Base-by-base conservation (phyloP, 306 rosid genomes). In the Begonia masoniana region DNA sequence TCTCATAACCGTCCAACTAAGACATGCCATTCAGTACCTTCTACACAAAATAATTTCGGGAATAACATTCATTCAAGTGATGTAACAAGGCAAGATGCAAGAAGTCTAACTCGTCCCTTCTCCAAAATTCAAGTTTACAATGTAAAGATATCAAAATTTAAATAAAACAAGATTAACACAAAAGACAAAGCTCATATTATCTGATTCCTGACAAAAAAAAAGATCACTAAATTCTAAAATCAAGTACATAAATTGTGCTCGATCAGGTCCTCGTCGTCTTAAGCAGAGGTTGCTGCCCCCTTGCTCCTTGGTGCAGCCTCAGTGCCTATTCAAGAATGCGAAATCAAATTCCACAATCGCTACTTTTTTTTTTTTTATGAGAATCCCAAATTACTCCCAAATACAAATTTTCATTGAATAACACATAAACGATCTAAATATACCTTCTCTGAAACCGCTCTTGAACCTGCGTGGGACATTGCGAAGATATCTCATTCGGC, bases 361-460 rank as follows among this genome's bases (percentile, higher is more conserved):
- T 31, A 31, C 39, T 31, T 17, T 17, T 17, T 17, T 21, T 21
- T 21, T 21, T 21, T 21, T 0, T 1, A 21, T 31, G 39, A 31
- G 9, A 31, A 31, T 31, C 39, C 39, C 39, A 31, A 5, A 31
- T 31, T 3, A 5, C 39, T 31, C 9, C 9, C 9, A 5, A 31
- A 31, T 3, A 31, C 1, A 31, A 31, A 31, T 31, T 31, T 5
- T 31, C 39, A 31, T 31, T 31, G 39, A 31, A 58, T 4, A 35
- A 9, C 10, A 15, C 15, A 26, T 26, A 49, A 1, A 36, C 6
- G 8, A 41, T 45, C 14, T 3, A 45, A 10, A 4, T 12, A 5
- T 78, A 85, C 97, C 97, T 76, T 91, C 97, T 91, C 97, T 85
- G 77, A 92, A 92, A 10, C 99, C 96, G 13, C 93, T 83, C 94